These are phyloP conservation scores for Extremus antarcticus DNA, from an alignment of 495 filamentous ascomycete species.

Conservation along the genomic window DNA sequence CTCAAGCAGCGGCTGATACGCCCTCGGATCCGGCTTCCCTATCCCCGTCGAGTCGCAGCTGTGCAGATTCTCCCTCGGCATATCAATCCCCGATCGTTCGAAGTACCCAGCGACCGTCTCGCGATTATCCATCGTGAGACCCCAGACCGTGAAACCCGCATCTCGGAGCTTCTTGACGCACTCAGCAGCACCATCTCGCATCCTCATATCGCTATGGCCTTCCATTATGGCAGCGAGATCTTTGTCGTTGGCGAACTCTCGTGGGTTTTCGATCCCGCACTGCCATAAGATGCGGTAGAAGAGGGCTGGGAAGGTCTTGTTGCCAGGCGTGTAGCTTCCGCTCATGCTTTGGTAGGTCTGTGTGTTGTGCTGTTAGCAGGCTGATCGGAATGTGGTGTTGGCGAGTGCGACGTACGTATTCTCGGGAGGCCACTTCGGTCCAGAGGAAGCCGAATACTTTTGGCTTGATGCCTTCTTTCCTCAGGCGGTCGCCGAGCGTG, in stretches of 20 bases:
- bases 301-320: not conserved
- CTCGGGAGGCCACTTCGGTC: not conserved
- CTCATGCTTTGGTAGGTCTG: not conserved
- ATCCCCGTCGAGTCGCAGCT: not conserved
- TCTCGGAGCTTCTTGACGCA: not conserved
- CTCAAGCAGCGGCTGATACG: not conserved
- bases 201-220: not conserved
- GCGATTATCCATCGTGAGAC: not conserved
- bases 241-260: not conserved
- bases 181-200: not conserved
- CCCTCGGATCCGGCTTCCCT: not conserved
- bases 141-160: slow-evolving; percentile 1
- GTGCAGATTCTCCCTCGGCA: not conserved
- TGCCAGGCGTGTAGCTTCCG: not conserved
- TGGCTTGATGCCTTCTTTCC: not conserved
- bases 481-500: not conserved
- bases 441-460: not conserved
- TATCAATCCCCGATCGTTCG: not conserved
- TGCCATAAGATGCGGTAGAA: not conserved
- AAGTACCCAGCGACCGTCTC: not conserved
- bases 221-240: not conserved
- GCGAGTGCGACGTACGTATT: not conserved
- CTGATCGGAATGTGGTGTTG: not conserved
- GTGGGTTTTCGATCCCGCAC: not conserved
- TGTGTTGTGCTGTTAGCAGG: not conserved